Evolutionary conservation across 2,329 filamentous ascomycete genomes (phyloP).

Genomic region (Phaeoacremonium minimum): DNA sequence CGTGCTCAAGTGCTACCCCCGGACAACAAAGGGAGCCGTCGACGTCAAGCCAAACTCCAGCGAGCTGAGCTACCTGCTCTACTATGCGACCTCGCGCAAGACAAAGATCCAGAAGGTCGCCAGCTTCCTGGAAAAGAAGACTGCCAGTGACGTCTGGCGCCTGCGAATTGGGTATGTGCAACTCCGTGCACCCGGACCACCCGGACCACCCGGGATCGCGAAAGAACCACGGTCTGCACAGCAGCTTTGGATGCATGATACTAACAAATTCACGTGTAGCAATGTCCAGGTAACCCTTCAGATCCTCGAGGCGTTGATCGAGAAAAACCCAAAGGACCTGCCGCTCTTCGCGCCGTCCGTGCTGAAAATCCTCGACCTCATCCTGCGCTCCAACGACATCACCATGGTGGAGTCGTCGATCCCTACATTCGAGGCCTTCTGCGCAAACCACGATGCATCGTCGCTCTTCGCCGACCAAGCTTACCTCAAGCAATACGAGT

Average conservation of each 20-base stretch:
- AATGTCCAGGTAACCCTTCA: constrained; percentile 94
- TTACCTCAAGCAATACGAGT: constrained; percentile 78
- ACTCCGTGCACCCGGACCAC: constrained; percentile 2
- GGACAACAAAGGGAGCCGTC: constrained; percentile 83
- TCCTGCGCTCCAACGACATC: constrained; percentile 82
- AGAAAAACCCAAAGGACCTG: constrained; percentile 87
- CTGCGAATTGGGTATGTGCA: constrained; percentile 71
- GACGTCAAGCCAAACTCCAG: constrained; percentile 95
- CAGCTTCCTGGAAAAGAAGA: constrained; percentile 90
- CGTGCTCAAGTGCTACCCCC: constrained; percentile 93
- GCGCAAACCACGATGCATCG: constrained; percentile 80
- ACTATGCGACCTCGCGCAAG: constrained; percentile 90
- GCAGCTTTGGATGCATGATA: too few relatives aligned
- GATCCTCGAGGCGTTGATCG: constrained; percentile 86
- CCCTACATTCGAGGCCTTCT: constrained; percentile 82
- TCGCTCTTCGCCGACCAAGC: constrained; percentile 80
- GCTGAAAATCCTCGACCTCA: constrained; percentile 76
- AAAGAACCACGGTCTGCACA: too few relatives aligned
- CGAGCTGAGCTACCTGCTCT: constrained; percentile 93
- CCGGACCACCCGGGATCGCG: too few relatives aligned
- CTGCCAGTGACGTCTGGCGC: constrained; percentile 85
- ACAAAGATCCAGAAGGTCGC: constrained; percentile 97
- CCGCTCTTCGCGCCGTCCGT: constrained; percentile 83
- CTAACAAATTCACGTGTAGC: too few relatives aligned
- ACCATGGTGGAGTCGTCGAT: constrained; percentile 90